Base-by-base conservation (phyloP, 208 protist genomes). In the Acanthamoeba quina region DNA sequence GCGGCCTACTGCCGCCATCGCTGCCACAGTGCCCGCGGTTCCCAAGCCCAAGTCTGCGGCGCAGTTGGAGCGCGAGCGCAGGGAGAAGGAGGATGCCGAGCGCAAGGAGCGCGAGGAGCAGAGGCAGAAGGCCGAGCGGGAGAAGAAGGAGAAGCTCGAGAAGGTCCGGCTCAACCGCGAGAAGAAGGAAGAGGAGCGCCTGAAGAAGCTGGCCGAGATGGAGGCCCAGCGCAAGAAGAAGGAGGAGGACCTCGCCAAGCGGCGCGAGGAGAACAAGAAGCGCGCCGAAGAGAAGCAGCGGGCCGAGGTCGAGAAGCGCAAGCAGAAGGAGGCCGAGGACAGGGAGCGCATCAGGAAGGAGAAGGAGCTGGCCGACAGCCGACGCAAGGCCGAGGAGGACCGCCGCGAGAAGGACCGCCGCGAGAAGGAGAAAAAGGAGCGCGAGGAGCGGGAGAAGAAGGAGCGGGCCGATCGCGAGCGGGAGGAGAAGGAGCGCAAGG, bases 191-290 rank as follows among this genome's bases (percentile, higher is more conserved):
- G 78, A 86, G n/a, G 78, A 86, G 52, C 78, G 78, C 9, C 29
- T 62, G 44, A 56, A 37, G 47, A 86, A 86, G 78, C 26, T 86
- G 78, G 78, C 78, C 29, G 78, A 86, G 78, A 54, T 86, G 41
- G 74, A 83, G 74, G 74, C 74, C 10, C 41, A 34, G 47, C 74
- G 74, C 31, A 86, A 86, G 78, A 86, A 86, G 78, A 54, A 62
- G 78, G 49, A 86, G 52, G 78, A 86, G 24, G 78, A 86, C 21
- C 26, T 62, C 5, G 47, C 17, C 47, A 56, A 21, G 76, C 21
- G 31, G 26, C 21, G 31, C 29, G 49, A 86, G 52, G 78, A 86
- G 52, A 11, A 60, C 29, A 26, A 41, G 26, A 86, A 86, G 78
- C 78, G 78, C 7, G 10, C 29, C 78, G 78, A 86, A 24, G 76